Conservation (phyloP, 306 rosid species). For the Datisca glomerata region DNA sequence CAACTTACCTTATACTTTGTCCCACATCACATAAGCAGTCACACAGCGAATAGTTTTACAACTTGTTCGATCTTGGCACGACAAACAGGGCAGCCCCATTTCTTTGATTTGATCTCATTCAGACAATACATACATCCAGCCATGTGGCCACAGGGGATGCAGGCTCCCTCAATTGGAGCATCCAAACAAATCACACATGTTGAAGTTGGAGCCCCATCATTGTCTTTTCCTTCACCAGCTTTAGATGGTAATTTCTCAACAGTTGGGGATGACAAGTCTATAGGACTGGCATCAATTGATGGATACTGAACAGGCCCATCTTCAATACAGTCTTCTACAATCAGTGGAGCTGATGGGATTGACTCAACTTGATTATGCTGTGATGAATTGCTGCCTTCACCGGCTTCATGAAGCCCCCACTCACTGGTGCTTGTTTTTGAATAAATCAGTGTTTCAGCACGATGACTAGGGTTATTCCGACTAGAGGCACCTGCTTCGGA, state of each 20-base stretch:
- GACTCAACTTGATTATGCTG: conserved; percentile 16
- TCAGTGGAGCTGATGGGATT: conserved; percentile 61
- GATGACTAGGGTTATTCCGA: conserved; percentile 18
- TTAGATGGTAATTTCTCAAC: conserved; percentile 17
- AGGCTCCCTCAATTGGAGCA: conserved; percentile 91
- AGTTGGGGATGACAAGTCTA: conserved; percentile 33
- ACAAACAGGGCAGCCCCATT: conserved; percentile 98
- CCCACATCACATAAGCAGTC: too few species aligned
- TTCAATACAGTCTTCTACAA: conserved; percentile 22
- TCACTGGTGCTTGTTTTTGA: conserved; percentile 15
- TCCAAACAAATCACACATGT: conserved; percentile 88
- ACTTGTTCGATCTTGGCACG: conserved; percentile 79
- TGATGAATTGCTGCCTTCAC: conserved; percentile 17
- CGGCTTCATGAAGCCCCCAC: conserved; percentile 20
- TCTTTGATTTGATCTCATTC: conserved; percentile 70
- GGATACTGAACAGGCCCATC: conserved; percentile 66
- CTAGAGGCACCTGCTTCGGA: conserved; percentile 51
- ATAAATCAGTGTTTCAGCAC: conserved; percentile 18
- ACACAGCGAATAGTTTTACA: conserved; percentile 67
- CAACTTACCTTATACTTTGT: too few species aligned
- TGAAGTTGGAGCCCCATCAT: conserved; percentile 27
- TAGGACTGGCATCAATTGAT: conserved; percentile 52
- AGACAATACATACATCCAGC: conserved; percentile 96
- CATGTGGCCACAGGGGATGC: conserved; percentile 99
- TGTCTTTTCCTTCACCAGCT: conserved; percentile 27